phyloP scores from a whole-genome alignment of 2,329 filamentous ascomycete genomes.

The Curvularia lunata region DNA sequence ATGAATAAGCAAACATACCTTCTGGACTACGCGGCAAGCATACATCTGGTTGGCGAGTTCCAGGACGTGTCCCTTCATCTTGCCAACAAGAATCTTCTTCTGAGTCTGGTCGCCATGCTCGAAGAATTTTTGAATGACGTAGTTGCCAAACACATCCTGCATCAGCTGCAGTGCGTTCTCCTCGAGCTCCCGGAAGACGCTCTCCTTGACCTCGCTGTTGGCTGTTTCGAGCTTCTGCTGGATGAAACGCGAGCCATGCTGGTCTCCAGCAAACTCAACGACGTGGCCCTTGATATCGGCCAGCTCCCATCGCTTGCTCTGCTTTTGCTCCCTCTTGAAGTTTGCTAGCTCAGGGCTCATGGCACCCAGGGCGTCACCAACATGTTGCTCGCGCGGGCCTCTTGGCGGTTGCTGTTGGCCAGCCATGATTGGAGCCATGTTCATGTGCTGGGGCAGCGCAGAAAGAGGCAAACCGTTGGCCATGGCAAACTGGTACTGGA shows the following conservation, averaged over 20 bases:
- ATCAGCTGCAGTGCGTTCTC: constrained; percentile 86
- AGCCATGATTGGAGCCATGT: constrained; percentile 46
- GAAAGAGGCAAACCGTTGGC: constrained; percentile 48
- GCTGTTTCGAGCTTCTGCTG: constrained; percentile 90
- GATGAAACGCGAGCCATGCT: constrained; percentile 94
- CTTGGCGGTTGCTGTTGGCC: constrained; percentile 51
- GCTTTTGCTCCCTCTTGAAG: constrained; percentile 76
- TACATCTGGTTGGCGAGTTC: constrained; percentile 87
- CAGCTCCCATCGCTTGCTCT: constrained; percentile 77
- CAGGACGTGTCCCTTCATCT: constrained; percentile 86
- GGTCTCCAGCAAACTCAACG: constrained; percentile 94
- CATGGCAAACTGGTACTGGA: constrained; percentile 46
- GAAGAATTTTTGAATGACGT: constrained; percentile 97
- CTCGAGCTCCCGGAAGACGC: constrained; percentile 85
- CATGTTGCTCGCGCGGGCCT: constrained; percentile 60
- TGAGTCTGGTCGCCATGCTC: constrained; percentile 94
- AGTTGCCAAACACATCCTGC: constrained; percentile 97
- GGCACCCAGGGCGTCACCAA: constrained; percentile 59
- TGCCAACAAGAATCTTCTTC: constrained; percentile 82
- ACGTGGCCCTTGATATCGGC: constrained; percentile 88
- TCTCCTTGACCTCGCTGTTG: constrained; percentile 94
- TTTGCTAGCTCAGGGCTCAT: constrained; percentile 79
- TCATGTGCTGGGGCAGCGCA: constrained; percentile 41
- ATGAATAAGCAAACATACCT: constrained; percentile 60
- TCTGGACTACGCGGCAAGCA: constrained; percentile 93